phyloP scores from a whole-genome alignment of 1,284 basidiomycete genomes.

The Ustilago bromivora region DNA sequence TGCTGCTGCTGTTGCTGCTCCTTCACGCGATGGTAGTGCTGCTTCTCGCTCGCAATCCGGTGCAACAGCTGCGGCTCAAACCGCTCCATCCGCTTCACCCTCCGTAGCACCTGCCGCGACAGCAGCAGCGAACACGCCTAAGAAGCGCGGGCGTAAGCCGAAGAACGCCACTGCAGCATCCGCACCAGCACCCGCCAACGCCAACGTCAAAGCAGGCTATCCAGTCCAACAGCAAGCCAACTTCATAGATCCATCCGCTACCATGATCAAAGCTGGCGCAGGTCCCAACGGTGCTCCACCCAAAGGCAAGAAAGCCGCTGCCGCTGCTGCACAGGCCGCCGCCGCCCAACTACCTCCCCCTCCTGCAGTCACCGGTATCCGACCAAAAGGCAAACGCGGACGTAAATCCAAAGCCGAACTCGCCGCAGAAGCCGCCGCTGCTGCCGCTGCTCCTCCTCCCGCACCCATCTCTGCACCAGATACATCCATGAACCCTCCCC shows the following conservation, averaged over 20 bases:
- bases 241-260: slow-evolving; percentile 42
- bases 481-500: slow-evolving; percentile 28
- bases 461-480: slow-evolving; percentile 13
- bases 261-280: slow-evolving; percentile 37
- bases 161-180: slow-evolving; percentile 27
- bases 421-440: slow-evolving; percentile 41
- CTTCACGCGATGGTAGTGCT: slow-evolving; percentile 10
- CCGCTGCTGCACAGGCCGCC: slow-evolving; percentile 23
- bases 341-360: slow-evolving; percentile 12
- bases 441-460: slow-evolving; percentile 21
- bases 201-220: slow-evolving; percentile 18
- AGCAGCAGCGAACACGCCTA: slow-evolving; percentile 19
- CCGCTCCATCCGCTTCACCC: slow-evolving; percentile 20
- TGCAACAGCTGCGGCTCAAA: slow-evolving; percentile 12
- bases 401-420: slow-evolving; percentile 45
- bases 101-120: slow-evolving; percentile 19
- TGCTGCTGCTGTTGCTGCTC: neutral
- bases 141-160: slow-evolving; percentile 46
- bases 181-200: slow-evolving; percentile 11
- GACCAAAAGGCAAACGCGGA: slow-evolving; percentile 44
- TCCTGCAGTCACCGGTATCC: slow-evolving; percentile 14
- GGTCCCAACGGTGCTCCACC: slow-evolving; percentile 23
- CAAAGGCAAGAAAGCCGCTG: slow-evolving; percentile 42
- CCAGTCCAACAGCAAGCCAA: slow-evolving; percentile 27
- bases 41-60: slow-evolving; percentile 32